Conservation (phyloP, 108 stramenopile species). For the Nitzschia putrida region DNA sequence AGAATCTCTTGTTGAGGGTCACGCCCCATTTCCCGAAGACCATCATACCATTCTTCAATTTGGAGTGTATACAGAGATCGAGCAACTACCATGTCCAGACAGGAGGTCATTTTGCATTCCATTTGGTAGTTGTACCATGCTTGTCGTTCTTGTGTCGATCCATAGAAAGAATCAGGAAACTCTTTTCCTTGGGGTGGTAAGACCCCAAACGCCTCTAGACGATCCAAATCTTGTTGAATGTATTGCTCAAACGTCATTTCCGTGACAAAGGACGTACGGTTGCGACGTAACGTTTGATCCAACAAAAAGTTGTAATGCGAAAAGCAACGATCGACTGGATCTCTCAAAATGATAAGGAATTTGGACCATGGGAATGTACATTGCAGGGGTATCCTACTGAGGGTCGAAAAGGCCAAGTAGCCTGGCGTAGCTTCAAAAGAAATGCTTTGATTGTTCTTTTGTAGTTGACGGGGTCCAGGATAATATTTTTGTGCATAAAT, state of each 20-base stretch:
- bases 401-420: conserved; percentile 20
- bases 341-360: conserved; percentile 66
- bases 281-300: conserved; percentile 4
- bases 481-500: neutral
- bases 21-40: conserved; percentile 21
- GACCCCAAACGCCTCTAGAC: neutral
- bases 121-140: conserved; percentile 32
- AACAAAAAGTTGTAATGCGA: conserved; percentile 69
- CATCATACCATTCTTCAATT: conserved; percentile 29
- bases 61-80: conserved; percentile 32
- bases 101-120: neutral
- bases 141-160: conserved; percentile 9
- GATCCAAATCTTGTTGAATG: conserved; percentile 5
- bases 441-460: neutral
- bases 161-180: neutral
- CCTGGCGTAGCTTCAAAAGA: conserved; percentile 31
- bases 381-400: conserved; percentile 8
- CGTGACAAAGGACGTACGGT: neutral
- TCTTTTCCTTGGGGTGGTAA: neutral
- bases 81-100: conserved; percentile 2
- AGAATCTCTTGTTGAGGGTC: conserved; percentile 18
- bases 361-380: conserved; percentile 49
- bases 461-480: neutral
- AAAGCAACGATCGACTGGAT: conserved; percentile 66
- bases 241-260: conserved; percentile 10